Percentiles rank a stretch among this genome's conserved stretches.
Conservation (phyloP, 108 stramenopile species). For the Skeletonema marinoi region DNA sequence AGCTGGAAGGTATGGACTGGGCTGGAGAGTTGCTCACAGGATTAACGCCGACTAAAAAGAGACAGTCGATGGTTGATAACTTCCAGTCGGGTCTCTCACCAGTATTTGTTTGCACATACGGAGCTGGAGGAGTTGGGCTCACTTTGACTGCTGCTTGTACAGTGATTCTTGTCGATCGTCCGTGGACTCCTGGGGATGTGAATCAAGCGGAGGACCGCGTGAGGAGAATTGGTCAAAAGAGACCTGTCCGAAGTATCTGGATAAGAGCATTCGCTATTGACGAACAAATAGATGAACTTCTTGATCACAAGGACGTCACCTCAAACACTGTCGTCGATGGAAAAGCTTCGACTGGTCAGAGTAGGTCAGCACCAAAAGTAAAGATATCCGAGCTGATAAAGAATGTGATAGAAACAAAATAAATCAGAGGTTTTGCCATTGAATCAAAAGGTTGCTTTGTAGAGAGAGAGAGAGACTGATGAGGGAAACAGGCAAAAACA, state of each 20-base stretch:
- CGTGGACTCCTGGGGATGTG: constrained; percentile 86
- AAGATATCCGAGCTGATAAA: constrained; percentile 58
- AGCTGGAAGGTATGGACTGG: constrained; percentile 65
- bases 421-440: not conserved
- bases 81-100: constrained; percentile 76
- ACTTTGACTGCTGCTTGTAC: constrained; percentile 85
- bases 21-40: constrained; percentile 70
- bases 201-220: constrained; percentile 81
- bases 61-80: constrained; percentile 77
- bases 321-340: constrained; percentile 59
- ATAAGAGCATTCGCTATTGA: constrained; percentile 68
- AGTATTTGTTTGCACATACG: constrained; percentile 84
- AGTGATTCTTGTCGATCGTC: constrained; percentile 80
- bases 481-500: not conserved
- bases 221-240: constrained; percentile 81
- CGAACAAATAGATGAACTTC: constrained; percentile 69
- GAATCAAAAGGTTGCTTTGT: too few relatives aligned
- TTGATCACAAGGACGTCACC: constrained; percentile 68
- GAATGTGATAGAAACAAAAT: constrained; percentile 18
- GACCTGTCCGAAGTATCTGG: constrained; percentile 69
- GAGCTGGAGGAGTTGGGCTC: constrained; percentile 85
- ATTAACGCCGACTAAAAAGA: constrained; percentile 65
- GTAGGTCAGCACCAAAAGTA: constrained; percentile 48
- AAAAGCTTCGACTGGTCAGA: constrained; percentile 24
- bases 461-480: not conserved